Evolutionary conservation across 148 eudicot species (phyloP).

Genomic region (Camellia granthamiana): DNA sequence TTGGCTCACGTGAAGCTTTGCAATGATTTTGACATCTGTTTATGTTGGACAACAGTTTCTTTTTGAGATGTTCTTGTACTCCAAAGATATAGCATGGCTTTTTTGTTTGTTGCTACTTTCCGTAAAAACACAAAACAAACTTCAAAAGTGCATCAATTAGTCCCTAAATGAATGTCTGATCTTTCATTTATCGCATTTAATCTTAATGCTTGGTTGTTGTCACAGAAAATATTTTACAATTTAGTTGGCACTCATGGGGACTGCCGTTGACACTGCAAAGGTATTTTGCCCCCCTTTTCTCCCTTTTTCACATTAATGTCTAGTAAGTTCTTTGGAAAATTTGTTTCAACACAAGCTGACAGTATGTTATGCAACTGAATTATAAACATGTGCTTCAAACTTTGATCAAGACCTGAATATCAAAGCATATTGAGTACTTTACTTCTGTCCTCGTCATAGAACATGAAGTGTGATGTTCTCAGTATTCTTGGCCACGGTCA

Average conservation of each 20-base stretch:
- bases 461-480: not conserved
- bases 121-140: not conserved
- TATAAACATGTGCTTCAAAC: not conserved
- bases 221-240: not conserved
- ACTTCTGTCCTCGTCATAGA: not conserved
- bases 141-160: not conserved
- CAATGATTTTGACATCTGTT: not conserved
- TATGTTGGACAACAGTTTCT: constrained; percentile 1
- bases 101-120: not conserved
- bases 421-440: not conserved
- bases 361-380: not conserved
- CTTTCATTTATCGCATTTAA: not conserved
- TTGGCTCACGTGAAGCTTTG: too few species aligned
- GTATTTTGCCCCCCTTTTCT: not conserved
- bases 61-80: not conserved
- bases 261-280: constrained; percentile 23
- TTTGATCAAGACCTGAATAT: not conserved
- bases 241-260: constrained; percentile 21
- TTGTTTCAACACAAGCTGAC: not conserved
- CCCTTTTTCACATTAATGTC: not conserved
- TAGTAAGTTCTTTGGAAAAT: not conserved
- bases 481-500: not conserved
- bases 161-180: too few species aligned
- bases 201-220: not conserved
- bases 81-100: not conserved